A percentile compares a stretch with the other conserved stretches of the same genome.
phyloP scores from a whole-genome alignment of 164 flowering plant genomes.

The Hamamelis virginiana region DNA sequence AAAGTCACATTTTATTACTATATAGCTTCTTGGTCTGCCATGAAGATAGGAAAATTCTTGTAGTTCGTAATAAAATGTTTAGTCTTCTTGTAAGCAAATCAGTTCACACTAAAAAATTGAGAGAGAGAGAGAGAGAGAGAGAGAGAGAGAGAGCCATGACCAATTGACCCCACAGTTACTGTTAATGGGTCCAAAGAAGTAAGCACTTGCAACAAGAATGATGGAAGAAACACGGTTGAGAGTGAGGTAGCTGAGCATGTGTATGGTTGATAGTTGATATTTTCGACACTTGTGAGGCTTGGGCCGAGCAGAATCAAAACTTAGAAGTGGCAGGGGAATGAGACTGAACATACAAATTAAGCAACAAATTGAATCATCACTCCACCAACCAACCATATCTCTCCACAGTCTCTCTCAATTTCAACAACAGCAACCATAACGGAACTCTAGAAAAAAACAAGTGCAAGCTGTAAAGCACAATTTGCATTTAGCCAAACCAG shows the following conservation, averaged over 20 bases:
- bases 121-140: background rate
- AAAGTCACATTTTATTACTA: background rate
- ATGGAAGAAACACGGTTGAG: constrained; percentile 4
- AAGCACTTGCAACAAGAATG: background rate
- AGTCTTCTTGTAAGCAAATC: background rate
- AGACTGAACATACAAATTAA: background rate
- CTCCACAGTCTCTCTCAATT: constrained; percentile 2
- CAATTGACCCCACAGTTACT: background rate
- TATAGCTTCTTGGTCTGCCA: background rate
- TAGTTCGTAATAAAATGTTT: too few species aligned
- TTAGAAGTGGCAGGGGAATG: background rate
- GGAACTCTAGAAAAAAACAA: background rate
- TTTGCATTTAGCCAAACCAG: background rate
- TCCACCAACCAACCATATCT: background rate
- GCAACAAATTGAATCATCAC: background rate
- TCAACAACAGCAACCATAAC: constrained; percentile 3
- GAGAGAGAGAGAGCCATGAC: background rate
- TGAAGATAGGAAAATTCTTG: too few species aligned
- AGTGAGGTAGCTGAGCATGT: constrained; percentile 3
- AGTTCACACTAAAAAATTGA: background rate
- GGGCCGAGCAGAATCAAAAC: background rate
- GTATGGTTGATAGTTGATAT: constrained; percentile 7
- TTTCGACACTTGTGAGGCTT: background rate
- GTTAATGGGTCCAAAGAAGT: background rate
- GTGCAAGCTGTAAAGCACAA: constrained; percentile 11